A percentile compares a stretch with the other conserved stretches of the same genome.
phyloP scores from a whole-genome alignment of 1,284 basidiomycete species.

The Ganoderma lucidum region DNA sequence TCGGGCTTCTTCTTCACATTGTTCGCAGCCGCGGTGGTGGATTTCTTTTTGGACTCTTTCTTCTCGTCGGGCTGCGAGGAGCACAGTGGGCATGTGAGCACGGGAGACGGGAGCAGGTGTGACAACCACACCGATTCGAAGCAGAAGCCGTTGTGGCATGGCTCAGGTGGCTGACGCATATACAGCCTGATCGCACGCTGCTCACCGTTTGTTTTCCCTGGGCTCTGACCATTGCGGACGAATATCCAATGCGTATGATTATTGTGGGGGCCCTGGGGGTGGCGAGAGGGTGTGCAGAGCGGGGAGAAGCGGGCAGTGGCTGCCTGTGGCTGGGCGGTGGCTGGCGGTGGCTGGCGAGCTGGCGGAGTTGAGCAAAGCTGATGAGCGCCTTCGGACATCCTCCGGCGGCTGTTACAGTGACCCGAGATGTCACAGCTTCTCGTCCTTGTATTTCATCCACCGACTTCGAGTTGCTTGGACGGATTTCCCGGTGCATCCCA shows the following conservation, averaged over 20 bases:
- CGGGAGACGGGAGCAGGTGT: constrained; percentile 10
- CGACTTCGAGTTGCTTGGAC: too few relatives aligned
- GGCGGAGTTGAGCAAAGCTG: constrained; percentile 26
- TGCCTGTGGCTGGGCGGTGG: constrained; percentile 30
- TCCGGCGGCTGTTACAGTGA: not conserved
- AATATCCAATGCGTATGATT: constrained; percentile 1
- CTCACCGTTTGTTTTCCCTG: constrained; percentile 39
- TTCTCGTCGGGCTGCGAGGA: constrained; percentile 53
- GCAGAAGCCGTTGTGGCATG: constrained; percentile 28
- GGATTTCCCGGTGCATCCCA: too few relatives aligned
- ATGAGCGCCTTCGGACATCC: constrained; percentile 18
- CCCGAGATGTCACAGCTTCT: not conserved
- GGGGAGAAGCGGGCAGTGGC: constrained; percentile 10
- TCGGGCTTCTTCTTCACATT: constrained; percentile 53
- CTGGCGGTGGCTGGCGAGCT: constrained; percentile 32
- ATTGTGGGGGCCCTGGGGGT: not conserved
- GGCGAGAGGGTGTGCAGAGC: constrained; percentile 5
- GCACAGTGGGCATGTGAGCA: constrained; percentile 30
- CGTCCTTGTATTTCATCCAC: not conserved
- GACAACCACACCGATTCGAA: constrained; percentile 24
- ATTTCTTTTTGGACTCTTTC: constrained; percentile 53
- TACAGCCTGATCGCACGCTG: constrained; percentile 25
- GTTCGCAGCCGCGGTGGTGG: constrained; percentile 39
- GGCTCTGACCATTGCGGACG: constrained; percentile 32
- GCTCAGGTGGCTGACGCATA: constrained; percentile 37